Evolutionary conservation across 164 flowering plant genomes (phyloP).

Genomic region (Tetracentron sinense): DNA sequence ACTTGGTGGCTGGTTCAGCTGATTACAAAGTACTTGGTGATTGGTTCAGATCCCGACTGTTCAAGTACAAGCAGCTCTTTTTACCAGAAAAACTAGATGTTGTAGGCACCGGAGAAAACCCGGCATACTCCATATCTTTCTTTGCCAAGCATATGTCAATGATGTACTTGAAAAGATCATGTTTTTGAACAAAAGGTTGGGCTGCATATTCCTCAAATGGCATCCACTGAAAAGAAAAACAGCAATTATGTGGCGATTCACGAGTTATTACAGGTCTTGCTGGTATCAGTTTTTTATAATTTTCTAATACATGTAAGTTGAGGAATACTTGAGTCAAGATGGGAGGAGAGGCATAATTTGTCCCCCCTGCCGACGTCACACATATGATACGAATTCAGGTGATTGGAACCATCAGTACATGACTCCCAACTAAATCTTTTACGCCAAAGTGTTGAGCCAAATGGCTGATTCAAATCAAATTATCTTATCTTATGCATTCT

Average conservation of each 20-base stretch:
- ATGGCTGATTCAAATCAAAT: no score
- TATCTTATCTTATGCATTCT: no score
- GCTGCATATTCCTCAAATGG: slow-evolving; percentile 57
- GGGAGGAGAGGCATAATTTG: no score
- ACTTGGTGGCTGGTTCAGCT: neutral
- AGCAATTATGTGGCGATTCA: neutral
- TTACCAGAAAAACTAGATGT: slow-evolving; percentile 21
- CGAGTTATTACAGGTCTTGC: neutral
- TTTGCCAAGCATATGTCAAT: slow-evolving; percentile 43
- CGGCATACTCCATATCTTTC: slow-evolving; percentile 32
- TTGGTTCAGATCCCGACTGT: slow-evolving; percentile 20
- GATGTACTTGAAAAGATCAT: slow-evolving; percentile 32
- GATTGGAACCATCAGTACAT: neutral
- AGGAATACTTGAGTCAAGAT: neutral
- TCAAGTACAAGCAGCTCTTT: slow-evolving; percentile 33
- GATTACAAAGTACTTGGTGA: no score
- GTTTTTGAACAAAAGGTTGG: slow-evolving; percentile 40
- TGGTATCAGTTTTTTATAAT: neutral
- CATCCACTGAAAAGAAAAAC: slow-evolving; percentile 62
- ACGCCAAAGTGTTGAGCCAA: no score
- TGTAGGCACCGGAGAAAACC: slow-evolving; percentile 38
- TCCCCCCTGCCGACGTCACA: neutral
- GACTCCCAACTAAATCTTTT: neutral
- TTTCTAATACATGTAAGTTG: neutral
- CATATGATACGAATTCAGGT: neutral